These are phyloP conservation scores for Fennellomyces sp. DNA, from an alignment of 371 early-diverging fungal genomes.

Conservation along the genomic window DNA sequence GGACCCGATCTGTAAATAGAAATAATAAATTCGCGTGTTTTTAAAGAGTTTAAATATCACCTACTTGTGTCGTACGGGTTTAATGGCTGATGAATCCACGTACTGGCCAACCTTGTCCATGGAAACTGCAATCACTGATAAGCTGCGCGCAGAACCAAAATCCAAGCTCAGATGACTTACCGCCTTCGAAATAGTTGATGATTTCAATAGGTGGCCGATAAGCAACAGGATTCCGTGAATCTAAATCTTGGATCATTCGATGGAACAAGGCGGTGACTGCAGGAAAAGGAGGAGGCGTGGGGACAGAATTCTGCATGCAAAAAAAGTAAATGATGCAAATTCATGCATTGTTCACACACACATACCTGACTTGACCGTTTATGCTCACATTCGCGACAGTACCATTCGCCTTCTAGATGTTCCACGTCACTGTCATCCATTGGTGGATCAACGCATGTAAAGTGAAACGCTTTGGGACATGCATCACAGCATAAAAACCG, in stretches of 20 bases:
- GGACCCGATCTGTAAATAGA: conserved; percentile 20
- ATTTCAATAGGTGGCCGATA: conserved; percentile 54
- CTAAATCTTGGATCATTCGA: conserved; percentile 40
- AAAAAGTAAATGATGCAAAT: background rate
- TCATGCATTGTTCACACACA: background rate
- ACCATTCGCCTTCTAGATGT: conserved; percentile 64
- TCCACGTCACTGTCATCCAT: conserved; percentile 54
- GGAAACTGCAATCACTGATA: conserved; percentile 34
- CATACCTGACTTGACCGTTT: conserved; percentile 20
- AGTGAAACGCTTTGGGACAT: conserved; percentile 78
- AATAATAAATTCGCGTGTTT: background rate
- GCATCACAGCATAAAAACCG: conserved; percentile 75
- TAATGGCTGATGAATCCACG: conserved; percentile 45
- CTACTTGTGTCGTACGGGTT: conserved; percentile 35
- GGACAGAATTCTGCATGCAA: background rate
- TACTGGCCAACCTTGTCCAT: conserved; percentile 65
- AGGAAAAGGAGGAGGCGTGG: background rate
- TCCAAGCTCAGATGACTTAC: conserved; percentile 25
- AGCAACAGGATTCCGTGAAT: conserved; percentile 45
- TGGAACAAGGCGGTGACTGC: conserved; percentile 31
- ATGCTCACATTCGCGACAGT: conserved; percentile 62
- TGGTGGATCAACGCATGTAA: conserved; percentile 74
- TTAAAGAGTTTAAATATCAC: conserved; percentile 14
- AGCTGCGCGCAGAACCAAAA: background rate
- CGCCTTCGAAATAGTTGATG: conserved; percentile 52